Percentiles rank a stretch among this genome's conserved stretches.
Evolutionary conservation across 345 rosid species (phyloP).

Genomic region (Salix dunnii): DNA sequence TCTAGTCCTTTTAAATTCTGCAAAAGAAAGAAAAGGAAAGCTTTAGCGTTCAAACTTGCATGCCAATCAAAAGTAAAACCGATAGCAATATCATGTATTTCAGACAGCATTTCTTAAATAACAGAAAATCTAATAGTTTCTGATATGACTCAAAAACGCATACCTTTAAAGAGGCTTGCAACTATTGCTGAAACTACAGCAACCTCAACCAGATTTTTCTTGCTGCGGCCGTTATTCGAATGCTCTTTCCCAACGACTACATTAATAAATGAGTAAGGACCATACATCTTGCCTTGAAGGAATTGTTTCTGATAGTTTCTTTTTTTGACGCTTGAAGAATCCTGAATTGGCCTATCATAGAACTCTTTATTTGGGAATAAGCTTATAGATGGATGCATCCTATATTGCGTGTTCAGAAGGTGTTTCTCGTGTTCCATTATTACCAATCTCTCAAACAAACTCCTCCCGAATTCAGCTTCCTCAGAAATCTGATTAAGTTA

Average conservation of each 20-base stretch:
- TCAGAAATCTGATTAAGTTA: slow-evolving; percentile 12
- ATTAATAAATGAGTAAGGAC: slow-evolving; percentile 51
- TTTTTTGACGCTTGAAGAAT: slow-evolving; percentile 15
- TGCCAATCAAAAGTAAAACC: neutral
- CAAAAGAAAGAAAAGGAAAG: neutral
- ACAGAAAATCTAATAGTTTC: neutral
- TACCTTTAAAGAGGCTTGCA: slow-evolving; percentile 40
- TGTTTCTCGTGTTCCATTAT: slow-evolving; percentile 12
- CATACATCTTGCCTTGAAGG: slow-evolving; percentile 39
- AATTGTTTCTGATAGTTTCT: slow-evolving; percentile 8
- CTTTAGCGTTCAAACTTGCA: neutral
- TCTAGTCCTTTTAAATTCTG: slow-evolving; percentile 13
- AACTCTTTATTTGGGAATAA: slow-evolving; percentile 27
- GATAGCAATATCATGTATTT: neutral
- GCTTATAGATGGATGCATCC: slow-evolving; percentile 40
- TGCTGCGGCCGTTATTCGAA: slow-evolving; percentile 26
- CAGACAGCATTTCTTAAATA: neutral
- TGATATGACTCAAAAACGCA: neutral
- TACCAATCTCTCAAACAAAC: slow-evolving; percentile 32
- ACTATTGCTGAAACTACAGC: slow-evolving; percentile 35
- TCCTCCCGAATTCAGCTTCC: slow-evolving; percentile 27
- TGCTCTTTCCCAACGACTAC: slow-evolving; percentile 28
- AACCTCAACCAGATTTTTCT: slow-evolving; percentile 36
- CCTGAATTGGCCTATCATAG: slow-evolving; percentile 13
- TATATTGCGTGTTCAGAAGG: slow-evolving; percentile 24